phyloP scores from a whole-genome alignment of 2,329 filamentous ascomycete species.

The Fusarium citri region DNA sequence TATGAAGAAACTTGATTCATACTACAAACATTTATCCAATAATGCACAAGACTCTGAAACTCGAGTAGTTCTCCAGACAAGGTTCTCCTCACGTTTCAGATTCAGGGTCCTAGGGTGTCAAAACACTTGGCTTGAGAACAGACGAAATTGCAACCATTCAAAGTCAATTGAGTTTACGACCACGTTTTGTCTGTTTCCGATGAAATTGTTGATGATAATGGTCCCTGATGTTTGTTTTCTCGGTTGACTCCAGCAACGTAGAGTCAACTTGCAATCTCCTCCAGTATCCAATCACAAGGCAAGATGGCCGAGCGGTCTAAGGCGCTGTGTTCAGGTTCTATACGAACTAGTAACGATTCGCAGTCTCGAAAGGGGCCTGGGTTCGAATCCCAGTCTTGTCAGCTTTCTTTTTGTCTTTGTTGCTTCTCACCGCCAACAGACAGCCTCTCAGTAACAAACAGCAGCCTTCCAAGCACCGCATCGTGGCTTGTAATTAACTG shows the following conservation, averaged over 20 bases:
- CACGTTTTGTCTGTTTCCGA: neutral
- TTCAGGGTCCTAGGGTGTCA: constrained; percentile 8
- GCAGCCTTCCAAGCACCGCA: neutral
- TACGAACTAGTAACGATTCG: constrained; percentile 26
- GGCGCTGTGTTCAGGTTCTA: constrained; percentile 33
- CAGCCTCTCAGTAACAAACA: neutral
- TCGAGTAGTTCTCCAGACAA: neutral
- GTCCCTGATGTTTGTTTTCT: neutral
- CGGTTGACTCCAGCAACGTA: neutral
- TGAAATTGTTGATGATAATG: neutral
- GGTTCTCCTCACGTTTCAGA: constrained; percentile 9
- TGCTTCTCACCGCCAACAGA: neutral
- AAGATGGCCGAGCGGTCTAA: constrained; percentile 35
- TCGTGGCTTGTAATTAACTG: neutral
- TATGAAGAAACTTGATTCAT: neutral
- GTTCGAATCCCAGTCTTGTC: constrained; percentile 35
- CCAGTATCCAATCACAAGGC: constrained; percentile 14
- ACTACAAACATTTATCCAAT: neutral
- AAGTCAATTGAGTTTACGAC: neutral
- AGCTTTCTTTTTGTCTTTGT: constrained; percentile 4
- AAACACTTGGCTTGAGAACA: neutral
- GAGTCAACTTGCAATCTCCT: fast-evolving
- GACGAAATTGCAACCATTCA: neutral
- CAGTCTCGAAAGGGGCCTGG: constrained; percentile 34
- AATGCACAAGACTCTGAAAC: neutral